Base-by-base conservation (phyloP, 257 asterid genomes). In the Euphrasia confusa region DNA sequence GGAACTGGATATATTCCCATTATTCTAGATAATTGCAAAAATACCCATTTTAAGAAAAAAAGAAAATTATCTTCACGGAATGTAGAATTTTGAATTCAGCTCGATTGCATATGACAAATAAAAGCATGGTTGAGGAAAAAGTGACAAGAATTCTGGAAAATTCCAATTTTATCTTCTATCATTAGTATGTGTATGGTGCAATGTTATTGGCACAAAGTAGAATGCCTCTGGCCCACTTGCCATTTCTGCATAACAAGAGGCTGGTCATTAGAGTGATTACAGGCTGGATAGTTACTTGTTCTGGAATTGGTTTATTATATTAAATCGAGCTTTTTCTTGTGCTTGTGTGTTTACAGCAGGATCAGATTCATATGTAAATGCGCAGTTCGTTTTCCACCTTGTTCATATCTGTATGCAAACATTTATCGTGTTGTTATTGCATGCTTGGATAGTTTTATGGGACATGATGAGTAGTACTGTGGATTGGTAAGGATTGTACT, bases 221-320 rank as follows among this genome's bases (percentile, higher is more conserved):
- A 50, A 67, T 47, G 53, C 48, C 45, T 2, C 62, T n/a, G 72
- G 69, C 72, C 77, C 40, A 67, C 77, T 55, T 72, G 53, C 71
- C 37, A 63, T 33, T 58, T 64, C 52, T 50, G 26, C 5, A 30
- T 30, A 5, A 30, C 33, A 30, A 30, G 40, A 7, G 40, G 8
- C 40, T 35, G 10, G 40, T 35, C 40, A 5, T 35, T 35, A 35
- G 40, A 35, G 40, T 35, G 40, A 61, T 27, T 68, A 63, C 49
- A 12, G 10, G 37, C 28, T 59, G 56, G 18, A 14, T 59, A 33
- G 52, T 44, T 67, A 27, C 13, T 24, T 30, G 4, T 28, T 27
- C 40, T 7, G 40, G 15, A 14, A 58, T 33, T 58, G 27, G 26
- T 17, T 37, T 35, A 35, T 7, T 60, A 30, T 18, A 17, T 60